Percentiles rank a stretch among this genome's conserved stretches.
Conservation (phyloP, 2,329 filamentous ascomycete genomes). For the Cercospora sp. region DNA sequence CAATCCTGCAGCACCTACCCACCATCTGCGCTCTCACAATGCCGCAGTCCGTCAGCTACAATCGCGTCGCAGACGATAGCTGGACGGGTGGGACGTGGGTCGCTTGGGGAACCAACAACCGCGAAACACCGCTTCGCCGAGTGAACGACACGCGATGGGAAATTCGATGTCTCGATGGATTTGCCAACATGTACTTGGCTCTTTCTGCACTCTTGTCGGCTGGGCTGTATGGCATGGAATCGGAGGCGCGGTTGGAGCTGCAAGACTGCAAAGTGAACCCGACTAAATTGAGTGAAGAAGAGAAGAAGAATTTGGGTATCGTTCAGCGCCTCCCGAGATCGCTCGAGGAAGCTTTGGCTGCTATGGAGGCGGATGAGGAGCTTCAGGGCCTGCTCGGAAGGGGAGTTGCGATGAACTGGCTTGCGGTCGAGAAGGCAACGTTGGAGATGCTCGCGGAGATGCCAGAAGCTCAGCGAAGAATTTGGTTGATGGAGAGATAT, state of each 20-base stretch:
- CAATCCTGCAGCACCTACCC: conserved; percentile 65
- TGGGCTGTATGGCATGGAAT: conserved; percentile 58
- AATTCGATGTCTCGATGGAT: conserved; percentile 72
- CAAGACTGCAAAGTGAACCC: conserved; percentile 60
- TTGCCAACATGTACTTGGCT: conserved; percentile 76
- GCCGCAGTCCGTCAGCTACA: conserved; percentile 66
- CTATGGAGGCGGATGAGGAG: conserved; percentile 42
- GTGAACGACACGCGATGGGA: conserved; percentile 58
- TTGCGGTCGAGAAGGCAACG: conserved; percentile 60
- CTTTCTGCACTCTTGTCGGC: conserved; percentile 61
- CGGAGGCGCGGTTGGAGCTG: conserved; percentile 48
- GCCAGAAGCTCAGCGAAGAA: conserved; percentile 49
- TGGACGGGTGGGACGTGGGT: conserved; percentile 82
- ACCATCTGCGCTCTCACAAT: conserved; percentile 70
- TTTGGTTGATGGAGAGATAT: conserved; percentile 68
- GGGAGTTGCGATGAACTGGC: conserved; percentile 21
- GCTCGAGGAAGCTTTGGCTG: conserved; percentile 57
- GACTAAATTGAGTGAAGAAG: conserved; percentile 48
- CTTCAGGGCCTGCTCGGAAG: background rate
- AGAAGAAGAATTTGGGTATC: conserved; percentile 57
- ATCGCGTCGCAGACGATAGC: conserved; percentile 64
- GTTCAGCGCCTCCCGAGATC: conserved; percentile 54
- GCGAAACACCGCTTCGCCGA: conserved; percentile 71
- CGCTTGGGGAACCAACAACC: conserved; percentile 78
- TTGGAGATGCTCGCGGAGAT: conserved; percentile 53